Percentiles rank a stretch among this genome's conserved stretches.
phyloP scores from a whole-genome alignment of 768 basidiomycete genomes.

The Sporobolomyces pararoseus region DNA sequence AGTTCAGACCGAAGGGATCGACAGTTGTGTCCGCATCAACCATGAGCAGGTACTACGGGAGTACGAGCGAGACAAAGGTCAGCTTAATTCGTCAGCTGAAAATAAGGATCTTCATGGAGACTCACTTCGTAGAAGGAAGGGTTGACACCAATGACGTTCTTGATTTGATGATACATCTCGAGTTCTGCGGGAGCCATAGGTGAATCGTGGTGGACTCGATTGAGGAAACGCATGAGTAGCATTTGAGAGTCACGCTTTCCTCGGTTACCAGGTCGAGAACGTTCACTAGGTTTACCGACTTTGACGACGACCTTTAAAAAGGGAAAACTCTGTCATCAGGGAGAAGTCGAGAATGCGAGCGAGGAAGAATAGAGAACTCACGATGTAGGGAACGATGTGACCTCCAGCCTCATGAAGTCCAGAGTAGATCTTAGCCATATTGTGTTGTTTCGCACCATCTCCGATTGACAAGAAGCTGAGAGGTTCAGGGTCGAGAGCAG shows the following conservation, averaged over 20 bases:
- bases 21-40: slow-evolving; percentile 95
- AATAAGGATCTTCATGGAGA: not conserved
- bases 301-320: slow-evolving; percentile 61
- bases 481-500: slow-evolving; percentile 88
- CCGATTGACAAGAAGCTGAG: slow-evolving; percentile 90
- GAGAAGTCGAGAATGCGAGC: not conserved
- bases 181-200: slow-evolving; percentile 96
- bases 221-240: slow-evolving; percentile 93
- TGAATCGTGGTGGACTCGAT: slow-evolving; percentile 95
- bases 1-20: slow-evolving; percentile 77
- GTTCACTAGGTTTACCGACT: slow-evolving; percentile 90
- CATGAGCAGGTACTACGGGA: slow-evolving; percentile 59
- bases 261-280: slow-evolving; percentile 88
- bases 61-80: not conserved
- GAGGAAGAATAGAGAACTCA: slow-evolving; percentile 46
- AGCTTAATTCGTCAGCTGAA: not conserved
- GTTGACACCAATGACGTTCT: slow-evolving; percentile 99
- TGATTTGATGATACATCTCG: slow-evolving; percentile 99
- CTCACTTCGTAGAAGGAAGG: slow-evolving; percentile 93
- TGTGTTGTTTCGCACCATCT: slow-evolving; percentile 77
- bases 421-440: slow-evolving; percentile 90
- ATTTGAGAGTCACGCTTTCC: slow-evolving; percentile 99
- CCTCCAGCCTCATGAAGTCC: slow-evolving; percentile 89
- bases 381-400: slow-evolving; percentile 92
- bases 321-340: too few species aligned